These are phyloP conservation scores for Boletus fagicola DNA, from an alignment of 768 basidiomycete species.

Conservation along the genomic window DNA sequence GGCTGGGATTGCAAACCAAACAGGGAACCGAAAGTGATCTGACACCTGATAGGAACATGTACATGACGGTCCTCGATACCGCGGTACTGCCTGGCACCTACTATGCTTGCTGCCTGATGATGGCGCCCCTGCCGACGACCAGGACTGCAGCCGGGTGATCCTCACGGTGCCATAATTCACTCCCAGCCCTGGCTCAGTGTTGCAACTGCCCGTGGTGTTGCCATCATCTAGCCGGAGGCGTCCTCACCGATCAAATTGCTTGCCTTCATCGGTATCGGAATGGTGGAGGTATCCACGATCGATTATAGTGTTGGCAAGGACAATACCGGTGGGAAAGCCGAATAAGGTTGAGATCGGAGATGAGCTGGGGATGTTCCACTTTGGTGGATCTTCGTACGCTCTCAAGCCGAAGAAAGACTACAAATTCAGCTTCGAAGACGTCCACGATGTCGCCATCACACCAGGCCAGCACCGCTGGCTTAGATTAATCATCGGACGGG, in stretches of 20 bases:
- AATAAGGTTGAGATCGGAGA: not conserved
- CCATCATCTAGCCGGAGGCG: slow-evolving; percentile 49
- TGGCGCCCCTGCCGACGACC: not conserved
- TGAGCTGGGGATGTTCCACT: slow-evolving; percentile 49
- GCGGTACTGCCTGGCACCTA: slow-evolving; percentile 5
- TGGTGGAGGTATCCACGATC: slow-evolving; percentile 15
- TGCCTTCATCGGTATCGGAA: slow-evolving; percentile 43
- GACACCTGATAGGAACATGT: not conserved
- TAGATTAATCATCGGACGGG: not conserved
- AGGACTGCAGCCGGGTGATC: slow-evolving; percentile 4
- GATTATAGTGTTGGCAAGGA: slow-evolving; percentile 27
- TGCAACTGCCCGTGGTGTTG: slow-evolving; percentile 49
- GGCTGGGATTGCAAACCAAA: not conserved
- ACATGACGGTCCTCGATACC: not conserved
- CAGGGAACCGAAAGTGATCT: not conserved
- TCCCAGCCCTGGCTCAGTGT: slow-evolving; percentile 44
- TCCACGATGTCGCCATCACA: not conserved
- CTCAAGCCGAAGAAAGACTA: slow-evolving; percentile 9
- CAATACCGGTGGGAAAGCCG: not conserved
- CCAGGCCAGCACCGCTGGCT: slow-evolving; percentile 1
- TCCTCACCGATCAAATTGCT: slow-evolving; percentile 50
- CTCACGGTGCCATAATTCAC: slow-evolving; percentile 22
- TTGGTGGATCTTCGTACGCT: slow-evolving; percentile 53
- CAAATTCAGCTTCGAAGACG: not conserved
- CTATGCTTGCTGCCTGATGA: slow-evolving; percentile 17